Evolutionary conservation across 768 basidiomycete species (phyloP).

Genomic region (Mycena chlorophos): DNA sequence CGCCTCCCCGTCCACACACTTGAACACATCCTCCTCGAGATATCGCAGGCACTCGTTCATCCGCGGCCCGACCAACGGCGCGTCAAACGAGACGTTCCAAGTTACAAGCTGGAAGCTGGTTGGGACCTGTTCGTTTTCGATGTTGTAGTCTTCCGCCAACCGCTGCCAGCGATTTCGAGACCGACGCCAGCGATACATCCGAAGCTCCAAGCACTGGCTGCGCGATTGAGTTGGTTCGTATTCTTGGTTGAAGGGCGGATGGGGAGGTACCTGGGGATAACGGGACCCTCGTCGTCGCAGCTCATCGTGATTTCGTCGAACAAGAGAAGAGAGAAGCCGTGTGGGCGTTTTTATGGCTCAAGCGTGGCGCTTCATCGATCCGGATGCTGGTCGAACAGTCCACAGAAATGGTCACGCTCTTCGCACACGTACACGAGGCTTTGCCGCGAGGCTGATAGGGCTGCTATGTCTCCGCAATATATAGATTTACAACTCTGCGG

Average conservation of each 20-base stretch:
- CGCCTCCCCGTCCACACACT: conserved; percentile 43
- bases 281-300: conserved; percentile 17
- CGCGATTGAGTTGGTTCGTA: no score
- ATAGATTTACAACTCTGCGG: conserved; percentile 39
- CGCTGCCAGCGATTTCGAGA: conserved; percentile 49
- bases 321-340: neutral
- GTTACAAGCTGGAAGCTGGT: conserved; percentile 56
- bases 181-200: conserved; percentile 42
- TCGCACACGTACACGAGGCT: neutral
- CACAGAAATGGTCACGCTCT: neutral
- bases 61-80: conserved; percentile 40
- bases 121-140: conserved; percentile 38
- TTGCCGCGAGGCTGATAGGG: conserved; percentile 17
- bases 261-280: no score
- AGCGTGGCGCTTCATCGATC: conserved; percentile 2
- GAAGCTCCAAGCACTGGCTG: conserved; percentile 32
- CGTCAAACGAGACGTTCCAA: conserved; percentile 68
- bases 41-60: conserved; percentile 51
- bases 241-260: no score
- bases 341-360: neutral
- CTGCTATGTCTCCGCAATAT: no score
- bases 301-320: conserved; percentile 5
- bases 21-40: conserved; percentile 54
- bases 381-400: neutral
- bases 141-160: conserved; percentile 35